phyloP scores from a whole-genome alignment of 148 eudicot genomes.

The Nepenthes gracilis region DNA sequence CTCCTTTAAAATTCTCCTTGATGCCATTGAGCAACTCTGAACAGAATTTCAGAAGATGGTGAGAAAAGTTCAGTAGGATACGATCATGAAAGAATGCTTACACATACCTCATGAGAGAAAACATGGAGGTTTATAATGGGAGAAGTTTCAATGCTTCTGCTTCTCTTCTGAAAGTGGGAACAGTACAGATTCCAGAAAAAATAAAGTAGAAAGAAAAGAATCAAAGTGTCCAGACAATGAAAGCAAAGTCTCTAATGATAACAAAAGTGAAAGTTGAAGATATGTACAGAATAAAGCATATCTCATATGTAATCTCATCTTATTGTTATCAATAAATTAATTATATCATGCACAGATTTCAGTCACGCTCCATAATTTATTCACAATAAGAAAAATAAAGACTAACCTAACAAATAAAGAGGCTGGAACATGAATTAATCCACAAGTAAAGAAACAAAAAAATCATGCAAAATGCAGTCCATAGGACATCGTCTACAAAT shows the following conservation, averaged over 20 bases:
- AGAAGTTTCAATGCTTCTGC: conserved; percentile 7
- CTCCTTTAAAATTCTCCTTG: conserved; percentile 56
- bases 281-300: neutral
- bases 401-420: too few relatives aligned
- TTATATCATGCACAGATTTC: too few relatives aligned
- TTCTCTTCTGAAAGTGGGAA: conserved; percentile 15
- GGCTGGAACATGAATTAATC: neutral
- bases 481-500: neutral
- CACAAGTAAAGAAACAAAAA: neutral
- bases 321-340: neutral
- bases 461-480: neutral
- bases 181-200: conserved; percentile 25
- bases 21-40: conserved; percentile 35
- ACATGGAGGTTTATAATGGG: conserved; percentile 4
- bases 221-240: conserved; percentile 10
- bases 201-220: conserved; percentile 21
- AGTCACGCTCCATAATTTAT: too few relatives aligned
- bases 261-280: neutral
- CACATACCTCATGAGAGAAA: neutral
- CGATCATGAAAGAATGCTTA: neutral
- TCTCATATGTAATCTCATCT: neutral
- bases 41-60: neutral
- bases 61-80: neutral
- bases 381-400: too few relatives aligned
- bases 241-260: neutral